phyloP scores from a whole-genome alignment of 1,139 yeast genomes.

The Debaryomyces robertsiae region DNA sequence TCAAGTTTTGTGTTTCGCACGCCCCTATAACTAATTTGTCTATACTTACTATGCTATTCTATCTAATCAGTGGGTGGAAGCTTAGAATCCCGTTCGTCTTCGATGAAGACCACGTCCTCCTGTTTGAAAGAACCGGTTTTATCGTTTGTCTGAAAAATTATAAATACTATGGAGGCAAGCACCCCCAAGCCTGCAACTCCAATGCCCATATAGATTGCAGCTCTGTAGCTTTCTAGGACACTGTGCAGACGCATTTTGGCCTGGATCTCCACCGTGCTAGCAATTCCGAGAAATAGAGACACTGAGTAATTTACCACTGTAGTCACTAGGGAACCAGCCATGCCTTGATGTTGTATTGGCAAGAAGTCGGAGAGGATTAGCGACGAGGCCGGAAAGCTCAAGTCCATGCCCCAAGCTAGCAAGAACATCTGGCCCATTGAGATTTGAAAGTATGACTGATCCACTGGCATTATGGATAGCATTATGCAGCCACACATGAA shows the following conservation, averaged over 20 bases:
- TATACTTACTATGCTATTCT: conserved; percentile 1
- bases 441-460: conserved; percentile 49
- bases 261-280: conserved; percentile 49
- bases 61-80: not conserved
- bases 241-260: conserved; percentile 26
- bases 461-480: conserved; percentile 50
- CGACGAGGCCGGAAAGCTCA: conserved; percentile 60
- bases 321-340: conserved; percentile 60
- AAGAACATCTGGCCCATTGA: conserved; percentile 51
- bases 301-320: conserved; percentile 58
- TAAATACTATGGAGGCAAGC: conserved; percentile 30
- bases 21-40: conserved; percentile 1
- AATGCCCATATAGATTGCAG: conserved; percentile 45
- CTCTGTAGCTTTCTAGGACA: conserved; percentile 40
- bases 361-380: conserved; percentile 52
- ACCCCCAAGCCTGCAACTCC: conserved; percentile 43
- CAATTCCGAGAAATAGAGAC: conserved; percentile 54
- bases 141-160: conserved; percentile 26
- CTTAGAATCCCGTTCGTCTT: not conserved
- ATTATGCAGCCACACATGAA: conserved; percentile 51
- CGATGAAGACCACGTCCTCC: not conserved
- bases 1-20: conserved; percentile 2
- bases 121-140: conserved; percentile 13
- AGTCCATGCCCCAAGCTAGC: conserved; percentile 60
- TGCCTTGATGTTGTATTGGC: conserved; percentile 56